These are phyloP conservation scores for Oenanthe sinensis DNA, from an alignment of 129 eudicot species.

Conservation along the genomic window DNA sequence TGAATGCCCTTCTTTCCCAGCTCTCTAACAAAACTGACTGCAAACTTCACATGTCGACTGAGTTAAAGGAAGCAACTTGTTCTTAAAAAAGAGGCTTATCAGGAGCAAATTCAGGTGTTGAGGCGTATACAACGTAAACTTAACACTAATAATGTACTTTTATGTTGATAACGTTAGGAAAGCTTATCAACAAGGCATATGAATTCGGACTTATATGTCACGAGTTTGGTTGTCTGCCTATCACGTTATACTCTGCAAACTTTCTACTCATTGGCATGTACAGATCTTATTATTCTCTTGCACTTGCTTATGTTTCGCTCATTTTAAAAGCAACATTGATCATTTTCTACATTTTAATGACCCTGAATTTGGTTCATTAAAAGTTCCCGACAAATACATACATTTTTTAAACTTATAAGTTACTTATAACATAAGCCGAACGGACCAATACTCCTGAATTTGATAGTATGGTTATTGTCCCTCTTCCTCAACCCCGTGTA, in stretches of 20 bases:
- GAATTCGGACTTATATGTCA: background rate
- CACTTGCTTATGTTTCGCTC: background rate
- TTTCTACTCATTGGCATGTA: background rate
- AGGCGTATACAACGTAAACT: background rate
- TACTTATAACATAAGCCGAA: too few species aligned
- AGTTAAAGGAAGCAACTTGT: background rate
- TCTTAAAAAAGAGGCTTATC: background rate
- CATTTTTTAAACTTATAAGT: too few species aligned
- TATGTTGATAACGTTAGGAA: background rate
- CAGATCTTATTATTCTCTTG: background rate
- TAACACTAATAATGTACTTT: background rate
- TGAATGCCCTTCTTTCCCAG: background rate
- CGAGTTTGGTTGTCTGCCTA: background rate
- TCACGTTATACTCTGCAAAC: background rate
- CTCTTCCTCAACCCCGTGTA: background rate
- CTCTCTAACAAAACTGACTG: background rate
- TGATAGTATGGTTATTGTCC: background rate
- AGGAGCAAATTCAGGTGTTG: background rate
- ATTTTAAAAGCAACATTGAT: background rate
- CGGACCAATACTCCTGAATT: background rate
- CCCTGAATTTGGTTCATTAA: too few species aligned
- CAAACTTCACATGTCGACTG: conserved; percentile 3
- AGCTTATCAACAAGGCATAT: background rate
- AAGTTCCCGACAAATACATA: too few species aligned
- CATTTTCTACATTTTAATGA: background rate